phyloP scores from a whole-genome alignment of 2,329 filamentous ascomycete species.

The Metarhizium rileyi region DNA sequence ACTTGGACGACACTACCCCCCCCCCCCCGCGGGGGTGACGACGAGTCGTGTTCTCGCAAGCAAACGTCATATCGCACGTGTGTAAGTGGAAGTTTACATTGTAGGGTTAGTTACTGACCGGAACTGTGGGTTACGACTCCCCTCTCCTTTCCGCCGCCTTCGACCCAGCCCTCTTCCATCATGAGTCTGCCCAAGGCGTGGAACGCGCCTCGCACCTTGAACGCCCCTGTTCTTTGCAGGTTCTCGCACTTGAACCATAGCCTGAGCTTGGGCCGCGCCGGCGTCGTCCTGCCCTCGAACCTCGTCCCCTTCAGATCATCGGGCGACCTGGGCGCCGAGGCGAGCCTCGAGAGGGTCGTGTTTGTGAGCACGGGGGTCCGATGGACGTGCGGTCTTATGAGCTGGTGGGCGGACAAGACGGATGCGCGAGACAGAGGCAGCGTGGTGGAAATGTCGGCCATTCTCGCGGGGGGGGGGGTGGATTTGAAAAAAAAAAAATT shows the following conservation, averaged over 20 bases:
- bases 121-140: slow-evolving; percentile 88
- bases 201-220: slow-evolving; percentile 87
- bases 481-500: background rate
- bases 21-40: background rate
- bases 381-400: slow-evolving; percentile 71
- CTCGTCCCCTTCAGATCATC: slow-evolving; percentile 45
- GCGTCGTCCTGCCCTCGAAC: slow-evolving; percentile 42
- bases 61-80: too few species aligned
- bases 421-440: slow-evolving; percentile 63
- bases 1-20: too few species aligned
- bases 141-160: slow-evolving; percentile 45
- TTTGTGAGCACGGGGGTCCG: slow-evolving; percentile 76
- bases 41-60: too few species aligned
- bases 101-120: slow-evolving; percentile 48
- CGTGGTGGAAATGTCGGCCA: slow-evolving; percentile 26
- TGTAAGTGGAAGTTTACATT: too few species aligned
- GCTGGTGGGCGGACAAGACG: slow-evolving; percentile 59
- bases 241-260: slow-evolving; percentile 98
- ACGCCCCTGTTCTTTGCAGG: slow-evolving; percentile 79
- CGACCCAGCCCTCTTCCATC: slow-evolving; percentile 49
- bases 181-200: slow-evolving; percentile 69
- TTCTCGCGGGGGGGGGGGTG: background rate
- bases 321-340: slow-evolving; percentile 56
- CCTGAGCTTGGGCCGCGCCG: slow-evolving; percentile 55
- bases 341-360: slow-evolving; percentile 61